Evolutionary conservation across 2,329 filamentous ascomycete genomes (phyloP), one percentile per base, ranked within the genome.

Genomic region (Capronia coronata): DNA sequence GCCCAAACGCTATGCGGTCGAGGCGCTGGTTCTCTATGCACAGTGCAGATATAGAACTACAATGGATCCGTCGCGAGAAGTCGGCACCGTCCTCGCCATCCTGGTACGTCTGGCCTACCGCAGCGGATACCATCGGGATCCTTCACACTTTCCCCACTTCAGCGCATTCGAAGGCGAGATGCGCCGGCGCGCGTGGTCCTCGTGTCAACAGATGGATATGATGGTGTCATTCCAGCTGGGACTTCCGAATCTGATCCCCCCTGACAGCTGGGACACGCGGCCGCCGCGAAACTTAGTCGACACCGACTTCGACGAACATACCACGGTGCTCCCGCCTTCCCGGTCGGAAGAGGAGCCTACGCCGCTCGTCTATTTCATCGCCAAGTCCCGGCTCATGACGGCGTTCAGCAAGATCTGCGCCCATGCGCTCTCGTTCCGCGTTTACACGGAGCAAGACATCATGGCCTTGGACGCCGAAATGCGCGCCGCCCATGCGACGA

Each of bases 161-260:
- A 70, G 75, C 1, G 69, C 73, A 1, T 79, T 76, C 52, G 72
- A 79, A 48, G 78, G 75, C 7, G 79, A 83, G 62, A 78, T 73
- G 63, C 64, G 71, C 42, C 63, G 71, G 14, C 67, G 71, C 9
- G 45, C 67, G 2, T 74, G 71, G 71, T 59, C 62, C 14, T 58
- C 66, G 29, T 53, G 70, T 7, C 62, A 61, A 22, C 80, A 83
- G 61, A 70, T 84, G 44, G 82, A 85, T 58, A 65, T 77, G 2
- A 65, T 85, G 13, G 72, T 79, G 1, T 75, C 78, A 1, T 83
- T 83, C 59, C 79, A 84, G 58, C 71, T 84, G 52, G 82, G 82
- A 1, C 66, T 85, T 11, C 82, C 82, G 5, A 75, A 75, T 53
- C 79, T 81, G 68, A 71, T 83, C 37, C 71, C 77, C 48, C 71